Percentiles rank a stretch among this genome's conserved stretches.
Conservation (phyloP, 192 early-diverging fungal genomes). For the Rhizoclosmatium globosum region DNA sequence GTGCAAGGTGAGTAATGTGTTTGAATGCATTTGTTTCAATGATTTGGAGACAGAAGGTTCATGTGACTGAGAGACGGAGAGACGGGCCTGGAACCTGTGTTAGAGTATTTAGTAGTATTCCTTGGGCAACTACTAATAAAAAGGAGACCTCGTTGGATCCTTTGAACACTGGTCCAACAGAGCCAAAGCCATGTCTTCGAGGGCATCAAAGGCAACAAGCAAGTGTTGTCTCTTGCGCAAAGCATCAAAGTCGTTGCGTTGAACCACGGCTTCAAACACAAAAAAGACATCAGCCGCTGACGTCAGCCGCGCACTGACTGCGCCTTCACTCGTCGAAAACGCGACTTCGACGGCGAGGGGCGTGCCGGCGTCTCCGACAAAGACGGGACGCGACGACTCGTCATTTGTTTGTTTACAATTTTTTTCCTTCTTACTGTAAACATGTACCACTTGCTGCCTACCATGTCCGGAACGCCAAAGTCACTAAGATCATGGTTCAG, state of each 20-base stretch:
- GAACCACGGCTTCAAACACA: constrained; percentile 52
- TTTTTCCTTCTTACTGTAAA: background rate
- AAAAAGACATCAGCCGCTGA: constrained; percentile 60
- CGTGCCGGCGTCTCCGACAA: background rate
- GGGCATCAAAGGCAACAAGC: constrained; percentile 62
- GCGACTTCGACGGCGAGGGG: background rate
- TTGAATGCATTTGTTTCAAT: constrained; percentile 65
- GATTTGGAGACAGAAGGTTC: constrained; percentile 46
- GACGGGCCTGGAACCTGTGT: constrained; percentile 55
- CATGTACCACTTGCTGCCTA: background rate
- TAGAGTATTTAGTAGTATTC: background rate
- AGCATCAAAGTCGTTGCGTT: constrained; percentile 61
- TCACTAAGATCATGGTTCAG: constrained; percentile 86
- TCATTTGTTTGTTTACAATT: background rate
- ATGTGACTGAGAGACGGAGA: constrained; percentile 30
- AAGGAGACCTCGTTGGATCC: background rate
- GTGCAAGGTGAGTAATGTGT: constrained; percentile 60
- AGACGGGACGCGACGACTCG: background rate
- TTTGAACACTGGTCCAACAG: constrained; percentile 46
- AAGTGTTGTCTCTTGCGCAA: constrained; percentile 54
- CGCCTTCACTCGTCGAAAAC: background rate
- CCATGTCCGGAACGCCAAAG: constrained; percentile 59
- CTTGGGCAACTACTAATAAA: background rate
- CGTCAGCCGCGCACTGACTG: constrained; percentile 38
- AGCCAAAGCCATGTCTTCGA: constrained; percentile 59